phyloP scores from a whole-genome alignment of 1,284 basidiomycete genomes.

The Testicularia cyperi region DNA sequence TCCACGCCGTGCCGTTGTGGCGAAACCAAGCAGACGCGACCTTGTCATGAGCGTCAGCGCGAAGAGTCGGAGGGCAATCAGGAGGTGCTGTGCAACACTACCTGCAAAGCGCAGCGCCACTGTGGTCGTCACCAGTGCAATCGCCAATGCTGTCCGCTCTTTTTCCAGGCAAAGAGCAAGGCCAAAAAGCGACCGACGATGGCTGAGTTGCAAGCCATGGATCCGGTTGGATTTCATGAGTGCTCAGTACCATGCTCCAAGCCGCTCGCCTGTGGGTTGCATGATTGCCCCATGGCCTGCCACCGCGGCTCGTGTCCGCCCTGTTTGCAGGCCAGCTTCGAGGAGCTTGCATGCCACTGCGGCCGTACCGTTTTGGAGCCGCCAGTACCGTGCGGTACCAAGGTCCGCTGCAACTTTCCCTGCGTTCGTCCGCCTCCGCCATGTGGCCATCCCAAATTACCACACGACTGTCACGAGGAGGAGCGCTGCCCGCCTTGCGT shows the following conservation, averaged over 20 bases:
- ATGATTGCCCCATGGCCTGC: conserved; percentile 52
- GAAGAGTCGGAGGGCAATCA: conserved; percentile 38
- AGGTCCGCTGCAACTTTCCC: conserved; percentile 53
- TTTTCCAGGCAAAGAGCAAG: conserved; percentile 50
- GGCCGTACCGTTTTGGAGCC: conserved; percentile 57
- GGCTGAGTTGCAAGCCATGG: conserved; percentile 44
- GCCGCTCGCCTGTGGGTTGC: conserved; percentile 49
- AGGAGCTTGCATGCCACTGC: conserved; percentile 55
- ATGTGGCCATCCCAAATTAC: conserved; percentile 57
- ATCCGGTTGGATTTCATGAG: conserved; percentile 54
- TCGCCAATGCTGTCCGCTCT: conserved; percentile 52
- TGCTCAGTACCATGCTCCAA: conserved; percentile 50
- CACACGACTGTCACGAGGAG: conserved; percentile 57
- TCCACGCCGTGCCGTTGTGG: conserved; percentile 58
- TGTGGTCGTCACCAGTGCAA: conserved; percentile 54
- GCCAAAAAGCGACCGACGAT: conserved; percentile 35
- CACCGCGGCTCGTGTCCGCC: conserved; percentile 57
- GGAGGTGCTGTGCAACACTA: conserved; percentile 43
- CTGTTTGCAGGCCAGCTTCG: conserved; percentile 56
- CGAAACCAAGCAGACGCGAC: conserved; percentile 45
- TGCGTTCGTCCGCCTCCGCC: conserved; percentile 48
- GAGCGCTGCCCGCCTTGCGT: conserved; percentile 57
- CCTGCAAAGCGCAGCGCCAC: conserved; percentile 50
- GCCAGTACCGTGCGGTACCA: conserved; percentile 56
- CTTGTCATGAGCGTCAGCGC: conserved; percentile 36